phyloP scores from a whole-genome alignment of 2,329 filamentous ascomycete species.

The Ascosphaera apis region DNA sequence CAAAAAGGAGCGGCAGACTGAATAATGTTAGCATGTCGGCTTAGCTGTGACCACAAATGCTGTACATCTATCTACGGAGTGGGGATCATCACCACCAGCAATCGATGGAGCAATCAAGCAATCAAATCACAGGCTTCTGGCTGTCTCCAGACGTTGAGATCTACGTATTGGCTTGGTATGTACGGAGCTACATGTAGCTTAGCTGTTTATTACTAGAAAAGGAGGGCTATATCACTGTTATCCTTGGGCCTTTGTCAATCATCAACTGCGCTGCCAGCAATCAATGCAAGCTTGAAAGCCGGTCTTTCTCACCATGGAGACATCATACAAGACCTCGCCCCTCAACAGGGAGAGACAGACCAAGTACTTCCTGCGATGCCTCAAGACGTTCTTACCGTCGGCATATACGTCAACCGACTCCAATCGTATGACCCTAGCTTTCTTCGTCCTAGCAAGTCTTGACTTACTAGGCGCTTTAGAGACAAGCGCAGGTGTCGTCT shows the following conservation, averaged over 20 bases:
- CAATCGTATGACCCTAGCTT: slow-evolving; percentile 70
- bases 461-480: slow-evolving; percentile 51
- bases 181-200: too few relatives aligned
- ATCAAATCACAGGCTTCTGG: too few relatives aligned
- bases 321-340: slow-evolving; percentile 10
- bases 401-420: slow-evolving; percentile 77
- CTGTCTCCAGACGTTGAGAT: too few relatives aligned
- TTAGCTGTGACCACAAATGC: too few relatives aligned
- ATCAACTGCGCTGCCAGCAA: not conserved
- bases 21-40: too few relatives aligned
- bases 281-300: not conserved
- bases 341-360: slow-evolving; percentile 41
- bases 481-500: slow-evolving; percentile 29
- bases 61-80: too few relatives aligned
- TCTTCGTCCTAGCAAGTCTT: slow-evolving; percentile 68
- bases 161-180: too few relatives aligned
- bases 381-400: slow-evolving; percentile 56
- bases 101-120: too few relatives aligned
- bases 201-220: too few relatives aligned
- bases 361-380: slow-evolving; percentile 81
- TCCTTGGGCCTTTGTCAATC: not conserved
- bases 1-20: too few relatives aligned
- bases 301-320: not conserved
- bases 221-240: too few relatives aligned
- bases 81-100: too few relatives aligned